Evolutionary conservation across 1,284 basidiomycete genomes (phyloP).

Genomic region (Tilletia horrida): DNA sequence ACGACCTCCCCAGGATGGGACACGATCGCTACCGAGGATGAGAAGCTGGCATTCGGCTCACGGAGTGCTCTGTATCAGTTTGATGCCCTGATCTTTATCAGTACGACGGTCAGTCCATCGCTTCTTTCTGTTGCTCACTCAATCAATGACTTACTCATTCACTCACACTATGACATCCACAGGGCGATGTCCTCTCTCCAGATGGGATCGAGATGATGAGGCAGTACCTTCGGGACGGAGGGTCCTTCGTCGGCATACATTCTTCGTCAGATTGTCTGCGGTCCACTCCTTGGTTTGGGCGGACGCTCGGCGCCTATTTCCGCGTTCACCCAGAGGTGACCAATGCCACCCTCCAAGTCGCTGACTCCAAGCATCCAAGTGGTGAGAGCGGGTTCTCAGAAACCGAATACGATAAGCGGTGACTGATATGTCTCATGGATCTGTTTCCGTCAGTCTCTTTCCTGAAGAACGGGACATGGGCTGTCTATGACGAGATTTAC

Average conservation of each 20-base stretch:
- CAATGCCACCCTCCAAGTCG: not conserved
- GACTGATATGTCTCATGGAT: not conserved
- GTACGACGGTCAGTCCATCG: too few relatives aligned
- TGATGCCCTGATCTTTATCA: not conserved
- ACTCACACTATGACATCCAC: too few relatives aligned
- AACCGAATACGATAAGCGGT: too few relatives aligned
- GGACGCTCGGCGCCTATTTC: not conserved
- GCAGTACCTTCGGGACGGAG: too few relatives aligned
- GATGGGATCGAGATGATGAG: not conserved
- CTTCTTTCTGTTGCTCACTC: too few relatives aligned
- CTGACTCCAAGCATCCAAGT: not conserved
- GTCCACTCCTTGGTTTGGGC: conserved; percentile 8
- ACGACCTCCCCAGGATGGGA: not conserved
- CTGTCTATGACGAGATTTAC: not conserved
- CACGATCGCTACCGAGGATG: conserved; percentile 1
- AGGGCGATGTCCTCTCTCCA: not conserved
- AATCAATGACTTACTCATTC: too few relatives aligned
- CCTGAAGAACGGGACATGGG: not conserved
- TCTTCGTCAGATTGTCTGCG: not conserved
- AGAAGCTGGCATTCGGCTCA: not conserved
- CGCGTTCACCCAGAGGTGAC: not conserved
- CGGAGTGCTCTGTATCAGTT: not conserved
- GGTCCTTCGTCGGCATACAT: conserved; percentile 1
- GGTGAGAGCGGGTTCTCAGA: too few relatives aligned
- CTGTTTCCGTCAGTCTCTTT: not conserved